Percentiles rank a stretch among this genome's conserved stretches.
These are phyloP conservation scores for Penicillium sp. DNA, from an alignment of 2,329 filamentous ascomycete genomes.

Conservation along the genomic window DNA sequence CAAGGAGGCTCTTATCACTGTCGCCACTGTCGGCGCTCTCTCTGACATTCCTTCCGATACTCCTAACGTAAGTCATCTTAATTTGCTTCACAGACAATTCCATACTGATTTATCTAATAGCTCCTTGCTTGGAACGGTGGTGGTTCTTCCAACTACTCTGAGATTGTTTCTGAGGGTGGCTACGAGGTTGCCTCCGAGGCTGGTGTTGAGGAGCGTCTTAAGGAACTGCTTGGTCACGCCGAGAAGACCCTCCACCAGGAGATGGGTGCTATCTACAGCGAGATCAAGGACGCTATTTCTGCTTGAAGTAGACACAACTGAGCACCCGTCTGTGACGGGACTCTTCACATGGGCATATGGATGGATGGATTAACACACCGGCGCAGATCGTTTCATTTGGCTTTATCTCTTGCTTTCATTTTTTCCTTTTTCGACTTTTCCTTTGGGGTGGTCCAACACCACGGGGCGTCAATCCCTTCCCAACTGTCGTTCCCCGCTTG, in stretches of 20 bases:
- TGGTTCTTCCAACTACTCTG: conserved; percentile 84
- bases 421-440: conserved; percentile 4
- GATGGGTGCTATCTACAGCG: conserved; percentile 50
- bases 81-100: not conserved
- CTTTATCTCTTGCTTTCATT: not conserved
- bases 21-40: conserved; percentile 77
- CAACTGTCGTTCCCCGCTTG: conserved; percentile 20
- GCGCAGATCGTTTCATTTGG: conserved; percentile 28
- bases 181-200: conserved; percentile 56
- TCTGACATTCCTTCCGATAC: conserved; percentile 82
- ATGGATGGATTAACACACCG: conserved; percentile 28
- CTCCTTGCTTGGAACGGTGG: conserved; percentile 98
- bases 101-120: conserved; percentile 36
- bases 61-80: conserved; percentile 65
- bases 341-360: conserved; percentile 21
- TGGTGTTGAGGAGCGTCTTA: conserved; percentile 40
- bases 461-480: conserved; percentile 21
- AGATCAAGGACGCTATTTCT: conserved; percentile 42
- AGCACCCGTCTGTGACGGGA: conserved; percentile 22
- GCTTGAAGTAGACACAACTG: conserved; percentile 44
- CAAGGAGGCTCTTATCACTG: conserved; percentile 81
- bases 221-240: conserved; percentile 49
- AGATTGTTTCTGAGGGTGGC: conserved; percentile 73
- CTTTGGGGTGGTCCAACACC: conserved; percentile 15
- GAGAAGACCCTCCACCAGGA: conserved; percentile 45